phyloP scores from a whole-genome alignment of 2,329 filamentous ascomycete genomes.

The Macrophomina pseudophaseolina region DNA sequence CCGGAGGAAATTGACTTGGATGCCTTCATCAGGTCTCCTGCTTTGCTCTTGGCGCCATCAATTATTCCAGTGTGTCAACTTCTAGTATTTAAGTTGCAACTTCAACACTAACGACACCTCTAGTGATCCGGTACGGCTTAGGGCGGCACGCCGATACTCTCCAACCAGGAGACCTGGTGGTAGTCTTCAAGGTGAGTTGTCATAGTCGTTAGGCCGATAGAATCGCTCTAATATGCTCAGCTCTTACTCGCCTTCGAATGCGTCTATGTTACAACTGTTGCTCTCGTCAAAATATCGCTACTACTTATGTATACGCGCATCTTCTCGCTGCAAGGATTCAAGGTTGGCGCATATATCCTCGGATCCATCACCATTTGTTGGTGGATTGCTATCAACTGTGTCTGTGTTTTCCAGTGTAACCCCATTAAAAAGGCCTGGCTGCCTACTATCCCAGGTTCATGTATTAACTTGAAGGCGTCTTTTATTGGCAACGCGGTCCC shows the following conservation, averaged over 20 bases:
- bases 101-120: background rate
- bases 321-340: constrained; percentile 53
- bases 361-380: constrained; percentile 53
- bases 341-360: constrained; percentile 49
- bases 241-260: constrained; percentile 56
- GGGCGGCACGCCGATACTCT: constrained; percentile 29
- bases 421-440: constrained; percentile 59
- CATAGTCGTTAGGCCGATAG: background rate
- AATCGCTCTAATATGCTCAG: constrained; percentile 35
- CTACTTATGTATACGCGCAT: constrained; percentile 61
- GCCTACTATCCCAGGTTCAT: constrained; percentile 50
- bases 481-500: constrained; percentile 58
- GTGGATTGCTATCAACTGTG: constrained; percentile 55
- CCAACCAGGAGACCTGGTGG: constrained; percentile 15
- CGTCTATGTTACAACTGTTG: constrained; percentile 55
- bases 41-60: constrained; percentile 15
- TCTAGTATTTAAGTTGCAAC: accelerated
- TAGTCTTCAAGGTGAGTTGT: constrained; percentile 14
- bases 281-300: constrained; percentile 57
- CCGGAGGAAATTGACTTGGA: too few relatives aligned
- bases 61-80: constrained; percentile 16
- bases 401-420: constrained; percentile 60
- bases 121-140: constrained; percentile 32
- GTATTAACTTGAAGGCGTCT: constrained; percentile 56
- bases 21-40: background rate